Evolutionary conservation across 495 filamentous ascomycete genomes (phyloP), one percentile per base, ranked within the genome.

Genomic region (Daldinia loculata): DNA sequence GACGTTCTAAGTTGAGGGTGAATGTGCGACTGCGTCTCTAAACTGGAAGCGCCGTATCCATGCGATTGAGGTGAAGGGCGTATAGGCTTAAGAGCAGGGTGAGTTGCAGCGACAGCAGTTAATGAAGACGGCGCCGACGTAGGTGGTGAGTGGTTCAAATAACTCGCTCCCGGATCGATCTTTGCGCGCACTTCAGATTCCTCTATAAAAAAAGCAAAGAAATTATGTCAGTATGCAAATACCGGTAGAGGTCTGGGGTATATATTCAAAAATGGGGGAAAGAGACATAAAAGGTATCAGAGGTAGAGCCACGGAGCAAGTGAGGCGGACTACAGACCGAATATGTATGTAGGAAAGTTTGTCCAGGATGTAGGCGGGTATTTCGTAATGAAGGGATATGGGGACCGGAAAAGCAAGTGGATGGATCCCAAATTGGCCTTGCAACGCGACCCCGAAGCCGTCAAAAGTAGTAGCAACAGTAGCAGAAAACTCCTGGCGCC

Each of bases 361-460:
- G 65, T 66, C 66, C 53, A 61, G 70, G 70, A 48, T 70, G 55
- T 70, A 70, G 67, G 71, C 67, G 71, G 71, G 71, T 70, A 74
- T 70, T 70, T 70, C 67, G 71, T 74, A 74, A 67, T 66, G 58
- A 38, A 64, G 41, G 59, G 58, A 70, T 74, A 74, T 65, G 66
- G 63, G 58, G 66, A 63, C 71, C 57, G 68, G 71, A 74, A 67
- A 71, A 72, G 72, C 59, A 74, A 66, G 63, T 64, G 63, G 63
- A 69, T 70, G 73, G 63, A 74, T 73, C 70, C 66, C 39, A 74
- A 56, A 71, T 77, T 75, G 74, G 64, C 71, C 66, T 73, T 70
- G 73, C 66, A 70, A 70, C 61, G 71, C 67, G 66, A 71, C 63
- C 75, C 69, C 73, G 68, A 72, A 74, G 62, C 64, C 68, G 62